Base-by-base conservation (phyloP, 2,329 filamentous ascomycete species). In the Magnaporthiopsis poae region DNA sequence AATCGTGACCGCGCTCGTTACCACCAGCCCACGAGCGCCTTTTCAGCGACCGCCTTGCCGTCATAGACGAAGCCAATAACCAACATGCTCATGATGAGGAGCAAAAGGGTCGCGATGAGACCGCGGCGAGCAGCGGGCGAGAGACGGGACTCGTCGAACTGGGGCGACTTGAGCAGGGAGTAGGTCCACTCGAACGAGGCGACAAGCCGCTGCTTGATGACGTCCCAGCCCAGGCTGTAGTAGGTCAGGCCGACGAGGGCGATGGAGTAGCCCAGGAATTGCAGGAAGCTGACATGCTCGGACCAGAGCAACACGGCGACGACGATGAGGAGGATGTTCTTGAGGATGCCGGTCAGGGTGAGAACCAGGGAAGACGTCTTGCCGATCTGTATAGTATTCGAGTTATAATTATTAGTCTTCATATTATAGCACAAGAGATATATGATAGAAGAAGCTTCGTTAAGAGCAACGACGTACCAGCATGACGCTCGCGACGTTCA, bases 401-500 rank as follows among this genome's bases (percentile, higher is more conserved):
- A 9, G 31, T 31, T 7, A 31, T 31, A 31, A 31, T 31, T 31
- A 31, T 21, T 29, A 9, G 46, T 33, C 8, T 31, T 5, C 31
- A 33, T 36, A 35, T 31, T 60, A 33, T 60, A 8, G 25, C 11
- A 21, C 31, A 7, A 3, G 31, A 31, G 31, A 31, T n/a, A 27
- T 56, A 27, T n/a, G 12, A 60, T 1, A 60, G 59, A 2, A 60
- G 35, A 13, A 21, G 4, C 15, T 2, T 15, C 12, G 1, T 27
- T 3, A 12, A 25, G 9, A 25, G 46, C 46, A 64, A 80, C 27
- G 27, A 31, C 88, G 74, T 84, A 94, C 90, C 78, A 96, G 75
- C 79, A 92, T 91, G n/a, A 95, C 90, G 70, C 92, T 91, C 60
- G 90, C 90, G 46, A 95, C 84, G 77, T 95, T 96, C 70, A 95